Base-by-base conservation (phyloP, 345 rosid species). In the Clarkia xantiana region DNA sequence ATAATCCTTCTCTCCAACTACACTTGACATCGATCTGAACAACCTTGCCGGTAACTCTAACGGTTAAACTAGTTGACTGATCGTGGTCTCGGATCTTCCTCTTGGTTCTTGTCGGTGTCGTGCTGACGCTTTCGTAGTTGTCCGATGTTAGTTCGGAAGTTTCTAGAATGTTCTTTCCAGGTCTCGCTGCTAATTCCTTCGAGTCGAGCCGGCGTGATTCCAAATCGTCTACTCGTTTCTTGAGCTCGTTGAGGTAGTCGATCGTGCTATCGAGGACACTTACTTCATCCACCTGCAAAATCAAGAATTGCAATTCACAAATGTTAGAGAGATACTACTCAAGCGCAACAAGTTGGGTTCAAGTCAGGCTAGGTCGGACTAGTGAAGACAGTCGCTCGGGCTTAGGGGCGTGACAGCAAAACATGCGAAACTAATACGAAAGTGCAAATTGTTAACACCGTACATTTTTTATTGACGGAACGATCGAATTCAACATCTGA, bases 261-360 rank as follows among this genome's bases (percentile, higher is more conserved):
- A 93, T 87, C 4, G 99, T 76, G 59, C 72, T 81, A 55, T 93
- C 96, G 60, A 93, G 80, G 60, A 84, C 71, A 0, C 88, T 72
- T 36, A 80, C 76, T 57, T 80, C 70, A 61, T 84, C 94, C 14
- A 55, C 69, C 96, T 93, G 78, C 76, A 68, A 41, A 68, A 22
- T 17, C 53, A 15, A 13, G 10, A 42, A 54, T 29, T 23, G 16
- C 15, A 18, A 14, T 47, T 49, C 18, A 17, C 20, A 42, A 9
- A 48, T 36, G n/a, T n/a, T n/a, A n/a, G n/a, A n/a, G n/a, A n/a
- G n/a, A n/a, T n/a, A n/a, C n/a, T n/a, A n/a, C n/a, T n/a, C n/a
- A n/a, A n/a, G n/a, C n/a, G n/a, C n/a, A n/a, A n/a, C n/a, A n/a
- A n/a, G n/a, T n/a, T n/a, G n/a, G n/a, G n/a, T n/a, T n/a, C n/a